These are phyloP conservation scores for Boletus eberwhitei DNA, from an alignment of 768 basidiomycete genomes.

Conservation along the genomic window DNA sequence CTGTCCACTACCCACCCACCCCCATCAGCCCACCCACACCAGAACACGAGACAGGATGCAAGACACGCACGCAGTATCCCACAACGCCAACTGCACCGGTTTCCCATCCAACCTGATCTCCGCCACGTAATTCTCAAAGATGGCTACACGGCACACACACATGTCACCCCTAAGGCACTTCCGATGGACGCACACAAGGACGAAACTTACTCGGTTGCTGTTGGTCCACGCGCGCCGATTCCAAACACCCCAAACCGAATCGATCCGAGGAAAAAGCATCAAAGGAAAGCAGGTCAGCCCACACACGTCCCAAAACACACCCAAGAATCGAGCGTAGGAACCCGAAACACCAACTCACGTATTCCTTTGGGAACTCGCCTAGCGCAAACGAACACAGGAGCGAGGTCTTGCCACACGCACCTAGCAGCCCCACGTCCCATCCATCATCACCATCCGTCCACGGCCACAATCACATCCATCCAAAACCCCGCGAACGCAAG, in stretches of 20 bases:
- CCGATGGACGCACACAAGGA: neutral
- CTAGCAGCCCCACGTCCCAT: conserved; percentile 32
- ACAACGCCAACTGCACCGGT: conserved; percentile 92
- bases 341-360: conserved; percentile 53
- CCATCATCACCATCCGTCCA: neutral
- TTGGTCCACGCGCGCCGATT: neutral
- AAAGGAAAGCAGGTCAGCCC: neutral
- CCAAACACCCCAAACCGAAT: neutral
- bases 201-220: conserved; percentile 47
- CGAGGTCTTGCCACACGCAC: conserved; percentile 96
- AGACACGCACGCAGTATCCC: conserved; percentile 94
- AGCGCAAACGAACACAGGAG: conserved; percentile 88
- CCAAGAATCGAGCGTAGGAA: neutral
- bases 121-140: conserved; percentile 98
- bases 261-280: neutral
- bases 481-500: neutral
- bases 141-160: conserved; percentile 41
- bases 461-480: neutral
- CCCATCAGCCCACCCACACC: neutral
- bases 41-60: neutral
- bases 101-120: conserved; percentile 98
- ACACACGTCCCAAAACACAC: neutral
- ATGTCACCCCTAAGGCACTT: neutral
- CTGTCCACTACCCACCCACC: conserved; percentile 67
- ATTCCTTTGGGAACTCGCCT: conserved; percentile 95